A percentile compares a stretch with the other conserved stretches of the same genome.
phyloP scores from a whole-genome alignment of 2,329 filamentous ascomycete species.

The Massarina eburnea region DNA sequence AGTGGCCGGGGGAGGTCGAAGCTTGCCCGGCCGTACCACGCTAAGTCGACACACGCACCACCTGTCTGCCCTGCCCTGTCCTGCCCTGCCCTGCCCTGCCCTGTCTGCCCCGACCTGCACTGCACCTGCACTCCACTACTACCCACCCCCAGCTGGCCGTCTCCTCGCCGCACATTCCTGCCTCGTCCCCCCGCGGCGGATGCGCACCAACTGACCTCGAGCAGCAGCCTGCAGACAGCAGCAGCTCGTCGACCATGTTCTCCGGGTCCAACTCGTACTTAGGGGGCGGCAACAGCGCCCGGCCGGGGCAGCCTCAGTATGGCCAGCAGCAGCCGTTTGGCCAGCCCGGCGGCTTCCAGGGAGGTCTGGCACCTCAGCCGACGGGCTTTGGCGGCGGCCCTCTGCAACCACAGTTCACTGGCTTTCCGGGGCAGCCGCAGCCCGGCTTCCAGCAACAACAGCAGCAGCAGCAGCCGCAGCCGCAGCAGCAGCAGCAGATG shows the following conservation, averaged over 20 bases:
- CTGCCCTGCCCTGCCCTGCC: not conserved
- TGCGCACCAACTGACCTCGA: slow-evolving; percentile 2
- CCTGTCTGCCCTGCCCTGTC: slow-evolving; percentile 3
- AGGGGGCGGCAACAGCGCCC: slow-evolving; percentile 75
- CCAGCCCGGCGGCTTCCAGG: slow-evolving; percentile 57
- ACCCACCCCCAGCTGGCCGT: not conserved
- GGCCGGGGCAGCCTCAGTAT: slow-evolving; percentile 60
- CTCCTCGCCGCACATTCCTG: slow-evolving; percentile 6
- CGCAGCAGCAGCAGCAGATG: slow-evolving; percentile 44
- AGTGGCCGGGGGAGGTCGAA: slow-evolving; percentile 17
- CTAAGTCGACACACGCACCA: slow-evolving; percentile 12
- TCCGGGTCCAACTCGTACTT: slow-evolving; percentile 85
- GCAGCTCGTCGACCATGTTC: slow-evolving; percentile 66
- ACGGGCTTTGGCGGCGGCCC: slow-evolving; percentile 54
- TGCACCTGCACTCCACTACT: not conserved
- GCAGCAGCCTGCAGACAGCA: slow-evolving; percentile 4
- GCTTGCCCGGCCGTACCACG: slow-evolving; percentile 3
- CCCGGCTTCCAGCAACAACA: slow-evolving; percentile 48
- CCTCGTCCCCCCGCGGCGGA: slow-evolving; percentile 8
- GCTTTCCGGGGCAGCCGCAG: slow-evolving; percentile 49
- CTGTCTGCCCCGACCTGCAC: not conserved
- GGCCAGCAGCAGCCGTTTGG: slow-evolving; percentile 51
- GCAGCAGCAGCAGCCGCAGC: slow-evolving; percentile 44
- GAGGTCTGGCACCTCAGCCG: slow-evolving; percentile 49
- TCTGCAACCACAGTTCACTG: slow-evolving; percentile 54